A percentile compares a stretch with the other conserved stretches of the same genome.
phyloP scores from a whole-genome alignment of 2,329 filamentous ascomycete genomes.

The Mycogone perniciosa region DNA sequence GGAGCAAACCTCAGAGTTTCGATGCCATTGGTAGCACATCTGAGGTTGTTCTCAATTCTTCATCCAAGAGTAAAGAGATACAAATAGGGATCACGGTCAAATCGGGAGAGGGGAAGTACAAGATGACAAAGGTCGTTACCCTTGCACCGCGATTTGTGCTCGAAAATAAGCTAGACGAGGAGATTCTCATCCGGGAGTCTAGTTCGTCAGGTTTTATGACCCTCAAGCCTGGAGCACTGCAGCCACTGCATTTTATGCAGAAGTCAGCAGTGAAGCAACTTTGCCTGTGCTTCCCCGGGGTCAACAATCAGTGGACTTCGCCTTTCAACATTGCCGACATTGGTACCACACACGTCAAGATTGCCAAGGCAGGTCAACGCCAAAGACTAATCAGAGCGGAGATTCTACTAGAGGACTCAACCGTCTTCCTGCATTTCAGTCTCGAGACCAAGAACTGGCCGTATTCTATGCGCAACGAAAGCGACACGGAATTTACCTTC shows the following conservation, averaged over 20 bases:
- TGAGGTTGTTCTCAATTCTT: conserved; percentile 78
- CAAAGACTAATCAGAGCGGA: conserved; percentile 85
- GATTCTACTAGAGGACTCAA: conserved; percentile 85
- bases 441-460: conserved; percentile 95
- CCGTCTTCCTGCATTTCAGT: conserved; percentile 86
- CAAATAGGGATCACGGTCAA: conserved; percentile 85
- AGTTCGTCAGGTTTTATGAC: conserved; percentile 82
- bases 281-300: conserved; percentile 84
- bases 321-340: conserved; percentile 96
- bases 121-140: conserved; percentile 91
- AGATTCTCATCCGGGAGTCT: conserved; percentile 83
- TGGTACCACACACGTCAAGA: conserved; percentile 86
- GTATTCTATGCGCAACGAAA: conserved; percentile 97
- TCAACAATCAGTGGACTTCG: conserved; percentile 96
- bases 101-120: conserved; percentile 94
- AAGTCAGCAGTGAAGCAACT: conserved; percentile 79
- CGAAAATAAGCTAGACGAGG: conserved; percentile 86
- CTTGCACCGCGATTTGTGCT: conserved; percentile 88
- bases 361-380: conserved; percentile 82
- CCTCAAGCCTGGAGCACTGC: conserved; percentile 68
- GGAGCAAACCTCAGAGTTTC: conserved; percentile 97
- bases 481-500: conserved; percentile 93
- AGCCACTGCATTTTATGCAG: conserved; percentile 85
- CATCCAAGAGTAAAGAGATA: conserved; percentile 70
- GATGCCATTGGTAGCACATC: conserved; percentile 93